A percentile compares a stretch with the other conserved stretches of the same genome.
Conservation (phyloP, 2,329 filamentous ascomycete species). For the Bipolaris sorokiniana region DNA sequence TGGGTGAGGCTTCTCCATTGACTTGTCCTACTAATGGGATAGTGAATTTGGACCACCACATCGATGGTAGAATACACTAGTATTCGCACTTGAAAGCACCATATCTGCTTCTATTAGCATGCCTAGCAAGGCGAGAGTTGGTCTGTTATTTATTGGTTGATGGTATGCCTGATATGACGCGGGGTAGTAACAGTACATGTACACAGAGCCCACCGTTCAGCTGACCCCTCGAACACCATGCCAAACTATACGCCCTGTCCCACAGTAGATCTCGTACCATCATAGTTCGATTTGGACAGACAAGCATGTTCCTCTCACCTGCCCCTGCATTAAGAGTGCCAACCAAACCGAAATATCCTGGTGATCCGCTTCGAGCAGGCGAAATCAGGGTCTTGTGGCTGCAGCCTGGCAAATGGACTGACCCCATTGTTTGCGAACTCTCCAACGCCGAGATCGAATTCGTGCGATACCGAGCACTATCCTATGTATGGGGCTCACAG, state of each 20-base stretch:
- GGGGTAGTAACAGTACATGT: background rate
- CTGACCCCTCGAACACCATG: background rate
- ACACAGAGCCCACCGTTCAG: background rate
- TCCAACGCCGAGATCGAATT: background rate
- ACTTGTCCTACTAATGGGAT: background rate
- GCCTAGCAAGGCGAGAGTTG: background rate
- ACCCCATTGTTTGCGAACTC: constrained; percentile 19
- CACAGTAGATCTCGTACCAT: background rate
- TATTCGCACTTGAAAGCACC: background rate
- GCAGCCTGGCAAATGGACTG: constrained; percentile 18
- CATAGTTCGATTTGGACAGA: background rate
- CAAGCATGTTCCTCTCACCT: constrained; percentile 9
- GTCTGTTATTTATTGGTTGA: background rate
- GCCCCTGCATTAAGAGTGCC: background rate
- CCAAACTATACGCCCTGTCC: background rate
- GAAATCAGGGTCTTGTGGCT: constrained; percentile 15
- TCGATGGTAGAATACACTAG: too few relatives aligned
- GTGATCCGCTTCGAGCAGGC: background rate
- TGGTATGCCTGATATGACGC: background rate
- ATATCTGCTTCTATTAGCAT: background rate
- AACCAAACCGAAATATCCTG: background rate
- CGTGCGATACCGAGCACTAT: background rate
- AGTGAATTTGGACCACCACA: background rate
- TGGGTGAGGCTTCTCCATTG: background rate
- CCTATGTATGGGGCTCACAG: background rate